Evolutionary conservation across 106 monocot genomes (phyloP), one percentile per base, ranked within the genome.

Genomic region (Allium sativum): DNA sequence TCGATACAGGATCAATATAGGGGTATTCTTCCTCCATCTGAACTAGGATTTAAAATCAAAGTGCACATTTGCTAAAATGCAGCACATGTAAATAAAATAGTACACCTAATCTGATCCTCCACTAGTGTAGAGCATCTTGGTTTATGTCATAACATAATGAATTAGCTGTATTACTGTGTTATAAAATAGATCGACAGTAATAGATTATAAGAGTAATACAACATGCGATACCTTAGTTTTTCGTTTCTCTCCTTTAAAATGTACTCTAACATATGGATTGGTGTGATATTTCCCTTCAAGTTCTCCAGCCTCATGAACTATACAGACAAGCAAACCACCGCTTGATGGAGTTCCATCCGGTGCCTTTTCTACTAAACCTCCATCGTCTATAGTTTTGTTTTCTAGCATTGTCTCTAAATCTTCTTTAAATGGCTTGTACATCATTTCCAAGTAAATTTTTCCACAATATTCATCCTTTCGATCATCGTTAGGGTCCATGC

Each of bases 271-370:
- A 70, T 74, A 89, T 0, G 84, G 84, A 59, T 89, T 89, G 10
- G 75, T 89, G 50, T 85, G 84, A 65, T 76, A 78, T 17, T 89
- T 85, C 46, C 89, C 89, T 46, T 85, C 84, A 40, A 89, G 66
- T 67, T 89, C 78, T 56, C 81, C 69, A 66, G 84, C 89, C 74
- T 73, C 76, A 76, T 89, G 81, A 73, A 89, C 70, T 7, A 53
- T 50, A 44, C 78, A 75, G 6, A 75, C 65, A 40, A 89, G 84
- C 55, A 89, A 73, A 48, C 89, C 89, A 54, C 84, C 81, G 58
- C 73, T 67, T n/a, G 42, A 66, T 42, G 81, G 75, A 22, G 78
- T 76, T 15, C 78, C 76, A 17, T 64, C 72, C 59, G 78, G 78
- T 51, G 75, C 84, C 55, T 74, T 82, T 64, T 71, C 76, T 15